Evolutionary conservation across 306 rosid genomes (phyloP).

Genomic region (Herpetospermum pedunculosum): DNA sequence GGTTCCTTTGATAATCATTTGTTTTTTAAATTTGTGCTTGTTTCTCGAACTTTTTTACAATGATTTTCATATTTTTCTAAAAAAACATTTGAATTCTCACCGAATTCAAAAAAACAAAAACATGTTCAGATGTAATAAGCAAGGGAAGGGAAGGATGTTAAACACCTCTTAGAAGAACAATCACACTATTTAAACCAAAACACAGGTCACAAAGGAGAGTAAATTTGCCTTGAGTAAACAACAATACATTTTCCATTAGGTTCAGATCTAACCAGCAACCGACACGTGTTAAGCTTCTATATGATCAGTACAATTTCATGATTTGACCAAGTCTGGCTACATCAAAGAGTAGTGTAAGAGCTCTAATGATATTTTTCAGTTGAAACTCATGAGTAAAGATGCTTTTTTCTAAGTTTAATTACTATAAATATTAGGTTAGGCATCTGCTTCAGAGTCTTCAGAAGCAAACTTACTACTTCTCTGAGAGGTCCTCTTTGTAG

Average conservation of each 20-base stretch:
- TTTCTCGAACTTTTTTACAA: too few relatives aligned
- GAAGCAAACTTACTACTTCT: constrained; percentile 37
- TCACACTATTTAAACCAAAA: background rate
- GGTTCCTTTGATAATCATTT: too few relatives aligned
- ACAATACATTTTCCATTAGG: background rate
- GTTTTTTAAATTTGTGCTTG: too few relatives aligned
- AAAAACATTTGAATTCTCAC: too few relatives aligned
- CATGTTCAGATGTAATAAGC: background rate
- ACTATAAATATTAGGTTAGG: background rate
- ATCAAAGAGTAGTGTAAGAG: background rate
- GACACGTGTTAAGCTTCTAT: background rate
- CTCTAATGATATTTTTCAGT: background rate
- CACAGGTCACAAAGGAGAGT: background rate
- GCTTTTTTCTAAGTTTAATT: background rate
- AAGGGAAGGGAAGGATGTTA: background rate
- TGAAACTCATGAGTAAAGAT: background rate
- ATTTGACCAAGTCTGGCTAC: constrained; percentile 1
- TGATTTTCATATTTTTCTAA: too few relatives aligned
- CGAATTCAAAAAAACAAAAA: too few relatives aligned
- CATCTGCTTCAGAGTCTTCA: constrained; percentile 15
- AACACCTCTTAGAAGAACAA: background rate
- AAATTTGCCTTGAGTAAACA: background rate
- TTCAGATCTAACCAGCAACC: background rate
- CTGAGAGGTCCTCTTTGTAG: constrained; percentile 43
- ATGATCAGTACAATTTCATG: background rate